Evolutionary conservation across 179 eudicot species (phyloP), one percentile per base, ranked within the genome.

Genomic region (Silene coronaria): DNA sequence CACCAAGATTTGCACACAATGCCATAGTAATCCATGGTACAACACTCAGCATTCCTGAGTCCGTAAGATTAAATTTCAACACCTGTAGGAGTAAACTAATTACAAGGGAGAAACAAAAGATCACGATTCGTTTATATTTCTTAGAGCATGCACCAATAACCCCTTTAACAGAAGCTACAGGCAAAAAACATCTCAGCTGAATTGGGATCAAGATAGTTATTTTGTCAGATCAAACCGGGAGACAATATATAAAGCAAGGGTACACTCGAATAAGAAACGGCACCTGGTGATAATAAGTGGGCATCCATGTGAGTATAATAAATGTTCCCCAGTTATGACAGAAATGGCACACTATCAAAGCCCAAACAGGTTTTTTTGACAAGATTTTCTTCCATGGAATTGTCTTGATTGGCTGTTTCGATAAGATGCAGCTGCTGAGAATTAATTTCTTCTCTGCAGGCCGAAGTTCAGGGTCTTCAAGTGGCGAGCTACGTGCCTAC

Each of bases 281-380:
- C 75, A 91, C 99, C 97, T 95, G 99, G 81, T 95, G 87, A 75
- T 95, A 95, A 62, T 95, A 95, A 11, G 99, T 95, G 11, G 99
- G 99, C 99, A 95, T 95, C 99, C 99, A 95, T 30, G 99, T 95
- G 22, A 95, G 89, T 69, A 95, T 81, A 69, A 95, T 95, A 76
- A 95, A 95, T n/a, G 99, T 95, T 67, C 99, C 99, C 97, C 97
- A 95, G 66, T 95, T 95, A 82, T 95, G 99, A 82, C 99, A 95
- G 85, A 95, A 95, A 71, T 95, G 99, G 71, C 81, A 95, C 64
- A 88, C 92, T 67, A 95, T 95, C 77, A 95, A 76, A 17, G 99
- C 99, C 99, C 99, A 95, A 9, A 95, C 99, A 48, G 99, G 97
- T 55, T 83, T 57, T 76, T 95, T 92, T 28, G 99, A 92, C 84